Percentiles rank a stretch among this genome's conserved stretches.
phyloP scores from a whole-genome alignment of 768 basidiomycete species.

The Collybiopsis confluens region DNA sequence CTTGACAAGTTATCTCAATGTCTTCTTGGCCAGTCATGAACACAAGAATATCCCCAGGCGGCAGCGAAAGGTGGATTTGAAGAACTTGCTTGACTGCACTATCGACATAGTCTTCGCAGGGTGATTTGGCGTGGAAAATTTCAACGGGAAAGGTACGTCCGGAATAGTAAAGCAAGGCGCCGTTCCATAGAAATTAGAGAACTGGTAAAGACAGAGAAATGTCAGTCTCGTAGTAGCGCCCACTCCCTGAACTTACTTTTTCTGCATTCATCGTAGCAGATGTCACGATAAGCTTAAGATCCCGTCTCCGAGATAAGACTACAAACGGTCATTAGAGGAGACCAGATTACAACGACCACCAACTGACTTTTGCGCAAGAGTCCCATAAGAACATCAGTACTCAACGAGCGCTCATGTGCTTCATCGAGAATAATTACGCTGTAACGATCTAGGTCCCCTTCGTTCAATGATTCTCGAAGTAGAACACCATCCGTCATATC shows the following conservation, averaged over 20 bases:
- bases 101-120: slow-evolving; percentile 99
- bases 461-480: slow-evolving; percentile 95
- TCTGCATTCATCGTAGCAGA: slow-evolving; percentile 99
- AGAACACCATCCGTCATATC: slow-evolving; percentile 99
- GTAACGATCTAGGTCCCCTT: slow-evolving; percentile 97
- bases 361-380: slow-evolving; percentile 83
- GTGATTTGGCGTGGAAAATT: slow-evolving; percentile 92
- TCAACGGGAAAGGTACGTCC: slow-evolving; percentile 97
- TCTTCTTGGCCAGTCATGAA: slow-evolving; percentile 99
- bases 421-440: slow-evolving; percentile 98
- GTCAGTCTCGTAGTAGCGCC: background rate
- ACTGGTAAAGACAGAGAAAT: slow-evolving; percentile 44
- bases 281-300: slow-evolving; percentile 94
- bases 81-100: slow-evolving; percentile 97
- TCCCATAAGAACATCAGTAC: slow-evolving; percentile 98
- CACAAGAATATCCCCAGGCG: slow-evolving; percentile 91
- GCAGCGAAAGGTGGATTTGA: slow-evolving; percentile 91
- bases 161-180: slow-evolving; percentile 93
- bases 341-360: background rate
- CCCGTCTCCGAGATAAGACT: slow-evolving; percentile 87
- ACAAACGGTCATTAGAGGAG: slow-evolving; percentile 8
- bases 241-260: slow-evolving; percentile 54
- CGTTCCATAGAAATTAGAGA: slow-evolving; percentile 92
- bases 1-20: slow-evolving; percentile 95
- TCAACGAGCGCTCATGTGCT: slow-evolving; percentile 95